Evolutionary conservation across 2,329 filamentous ascomycete genomes (phyloP), one percentile per base, ranked within the genome.

Genomic region (Zasmidium citrigriseum): DNA sequence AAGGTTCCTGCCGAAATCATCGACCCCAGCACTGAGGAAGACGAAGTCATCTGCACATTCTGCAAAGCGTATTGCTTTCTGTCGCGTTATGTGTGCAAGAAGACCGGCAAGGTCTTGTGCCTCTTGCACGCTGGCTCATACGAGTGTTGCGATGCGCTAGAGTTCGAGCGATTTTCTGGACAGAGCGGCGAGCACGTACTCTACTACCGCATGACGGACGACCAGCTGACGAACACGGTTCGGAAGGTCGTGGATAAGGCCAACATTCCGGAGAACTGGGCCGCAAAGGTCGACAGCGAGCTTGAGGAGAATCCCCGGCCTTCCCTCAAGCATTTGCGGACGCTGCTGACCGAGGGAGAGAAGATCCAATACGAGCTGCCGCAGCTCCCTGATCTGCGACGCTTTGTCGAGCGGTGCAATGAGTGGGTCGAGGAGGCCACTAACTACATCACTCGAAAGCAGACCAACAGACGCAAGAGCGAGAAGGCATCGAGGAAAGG

Each of bases 361-460:
- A 93, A 91, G 75, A 97, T 99, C 70, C 92, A 93, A 58, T 96
- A 90, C 80, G 89, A 91, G 58, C 83, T 99, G 62, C 86, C 88
- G 64, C 93, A 91, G 62, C 83, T 99, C 63, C 84, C 89, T 68
- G 85, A 90, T 67, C 83, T 99, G 67, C 89, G 87, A 76, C 85
- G 88, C 65, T 99, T 96, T 78, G 95, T 99, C 73, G 92, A 96
- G 68, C 89, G 91, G 70, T 98, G 95, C 80, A 96, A 96, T 75
- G 92, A 96, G 72, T 97, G 96, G 90, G 91, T 97, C 63, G 95
- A 98, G 70, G 93, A 98, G 77, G 95, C 95, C 64, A 95, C 91
- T 70, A 93, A 90, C 72, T 99, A 96, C 79, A 96, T 93, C 70
- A 93, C 95, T 59, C 90, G 95, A 67, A 99, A 99, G 79, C 93